phyloP scores from a whole-genome alignment of 2,329 filamentous ascomycete genomes.

The Aureobasidium sp. region DNA sequence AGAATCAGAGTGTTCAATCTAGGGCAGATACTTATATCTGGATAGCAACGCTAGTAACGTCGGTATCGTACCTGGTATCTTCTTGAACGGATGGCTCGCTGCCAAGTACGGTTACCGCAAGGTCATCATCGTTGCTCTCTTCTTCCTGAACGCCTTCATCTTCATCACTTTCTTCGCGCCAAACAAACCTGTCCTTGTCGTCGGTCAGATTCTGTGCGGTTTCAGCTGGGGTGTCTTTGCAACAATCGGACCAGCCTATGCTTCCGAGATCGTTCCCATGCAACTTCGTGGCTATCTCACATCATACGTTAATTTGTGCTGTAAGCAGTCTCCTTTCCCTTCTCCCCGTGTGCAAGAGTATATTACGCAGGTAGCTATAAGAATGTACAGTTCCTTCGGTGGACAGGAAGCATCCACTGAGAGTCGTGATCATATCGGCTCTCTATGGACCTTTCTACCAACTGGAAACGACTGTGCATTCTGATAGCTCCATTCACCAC shows the following conservation, averaged over 20 bases:
- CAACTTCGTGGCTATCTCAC: slow-evolving; percentile 50
- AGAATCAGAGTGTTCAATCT: too few relatives aligned
- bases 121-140: slow-evolving; percentile 6
- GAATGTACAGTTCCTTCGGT: too few relatives aligned
- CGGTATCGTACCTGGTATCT: slow-evolving; percentile 48
- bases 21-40: slow-evolving; percentile 32
- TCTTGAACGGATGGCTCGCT: slow-evolving; percentile 30
- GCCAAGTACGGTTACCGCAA: slow-evolving; percentile 19
- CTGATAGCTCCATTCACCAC: too few relatives aligned
- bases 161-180: slow-evolving; percentile 12
- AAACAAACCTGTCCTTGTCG: neutral
- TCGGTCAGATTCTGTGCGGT: slow-evolving; percentile 7
- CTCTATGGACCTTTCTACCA: too few relatives aligned
- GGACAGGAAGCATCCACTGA: too few relatives aligned
- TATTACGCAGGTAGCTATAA: too few relatives aligned
- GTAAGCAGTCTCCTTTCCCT: slow-evolving; percentile 19
- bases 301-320: slow-evolving; percentile 53
- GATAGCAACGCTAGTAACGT: slow-evolving; percentile 27
- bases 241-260: slow-evolving; percentile 51
- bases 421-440: too few relatives aligned
- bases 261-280: slow-evolving; percentile 55
- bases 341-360: too few relatives aligned
- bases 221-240: slow-evolving; percentile 39
- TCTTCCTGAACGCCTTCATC: slow-evolving; percentile 28
- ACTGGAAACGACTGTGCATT: too few relatives aligned